Evolutionary conservation across 2,329 filamentous ascomycete genomes (phyloP), one percentile per base, ranked within the genome.

Genomic region (Lizonia empirigonia): DNA sequence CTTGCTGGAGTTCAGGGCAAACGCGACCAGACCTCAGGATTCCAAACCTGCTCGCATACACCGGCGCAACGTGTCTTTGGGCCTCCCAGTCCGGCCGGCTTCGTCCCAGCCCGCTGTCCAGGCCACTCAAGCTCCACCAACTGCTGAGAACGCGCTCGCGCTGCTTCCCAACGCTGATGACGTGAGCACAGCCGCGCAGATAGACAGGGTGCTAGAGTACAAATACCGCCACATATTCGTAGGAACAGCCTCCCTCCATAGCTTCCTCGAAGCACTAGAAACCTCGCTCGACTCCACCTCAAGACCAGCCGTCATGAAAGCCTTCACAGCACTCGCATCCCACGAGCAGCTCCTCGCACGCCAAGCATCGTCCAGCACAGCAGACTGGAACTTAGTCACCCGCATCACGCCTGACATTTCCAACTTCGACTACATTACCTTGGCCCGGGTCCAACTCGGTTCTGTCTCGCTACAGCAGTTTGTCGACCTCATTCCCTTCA

Each of bases 211-310:
- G 15, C 56, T 69, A 2, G 63, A 69, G 40, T 70, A 71, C 59
- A 65, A 69, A 34, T 62, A 69, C 45, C 67, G 67, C 23, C 67
- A 71, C 55, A 70, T 62, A 7, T 71, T 70, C 39, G 58, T 71
- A 35, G 68, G 68, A 26, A 68, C 68, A 2, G 65, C 65, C 5
- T 71, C 66, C 0, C 56, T 71, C 0, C 59, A 69, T 49, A 54
- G 63, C 44, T 70, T 70, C 38, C 59, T 71, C 16, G 58, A 64
- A 10, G 39, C 59, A 5, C 62, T 71, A 4, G 66, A 69, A 13
- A 49, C 65, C 3, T 55, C 60, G 2, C 33, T 53, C 2, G 51
- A 59, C 33, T 63, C 29, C 2, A 67, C 62, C 5, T 62, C 57
- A 13, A 64, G 62, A 29, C 32, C 48, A 7, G 52, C 59, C 4